Percentiles rank a stretch among this genome's conserved stretches.
Evolutionary conservation across 306 rosid genomes (phyloP).

Genomic region (Ormosia emarginata): DNA sequence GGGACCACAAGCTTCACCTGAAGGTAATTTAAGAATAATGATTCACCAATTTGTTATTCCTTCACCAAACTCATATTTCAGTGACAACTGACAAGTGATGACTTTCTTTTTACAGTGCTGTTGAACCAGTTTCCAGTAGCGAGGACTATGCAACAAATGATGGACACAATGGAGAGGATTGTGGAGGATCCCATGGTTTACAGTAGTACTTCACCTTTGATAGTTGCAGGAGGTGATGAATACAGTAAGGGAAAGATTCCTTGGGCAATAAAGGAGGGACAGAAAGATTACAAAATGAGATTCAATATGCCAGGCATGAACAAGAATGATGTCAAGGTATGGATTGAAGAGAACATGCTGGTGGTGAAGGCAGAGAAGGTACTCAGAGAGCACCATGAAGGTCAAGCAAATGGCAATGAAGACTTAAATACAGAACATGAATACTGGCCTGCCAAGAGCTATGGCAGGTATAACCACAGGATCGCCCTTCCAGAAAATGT

Average conservation of each 20-base stretch:
- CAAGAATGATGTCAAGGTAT: constrained; percentile 37
- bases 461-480: constrained; percentile 28
- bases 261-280: constrained; percentile 35
- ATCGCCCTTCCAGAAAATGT: constrained; percentile 25
- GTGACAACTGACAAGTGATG: neutral
- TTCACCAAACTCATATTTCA: neutral
- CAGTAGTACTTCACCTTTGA: constrained; percentile 14
- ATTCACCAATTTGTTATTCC: neutral
- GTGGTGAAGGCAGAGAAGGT: constrained; percentile 36
- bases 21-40: constrained; percentile 19
- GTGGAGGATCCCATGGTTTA: constrained; percentile 27
- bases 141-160: constrained; percentile 32
- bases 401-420: constrained; percentile 4
- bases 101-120: neutral
- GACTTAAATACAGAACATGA: neutral
- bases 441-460: constrained; percentile 29
- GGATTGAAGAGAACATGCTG: constrained; percentile 36
- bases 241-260: constrained; percentile 19
- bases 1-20: constrained; percentile 22
- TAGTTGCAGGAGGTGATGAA: constrained; percentile 18
- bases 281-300: constrained; percentile 25
- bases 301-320: constrained; percentile 38
- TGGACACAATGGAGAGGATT: constrained; percentile 39
- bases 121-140: constrained; percentile 35
- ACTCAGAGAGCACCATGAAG: neutral